Percentiles rank a stretch among this genome's conserved stretches.
These are phyloP conservation scores for Chenopodium suecicum DNA, from an alignment of 148 eudicot species.

Conservation along the genomic window DNA sequence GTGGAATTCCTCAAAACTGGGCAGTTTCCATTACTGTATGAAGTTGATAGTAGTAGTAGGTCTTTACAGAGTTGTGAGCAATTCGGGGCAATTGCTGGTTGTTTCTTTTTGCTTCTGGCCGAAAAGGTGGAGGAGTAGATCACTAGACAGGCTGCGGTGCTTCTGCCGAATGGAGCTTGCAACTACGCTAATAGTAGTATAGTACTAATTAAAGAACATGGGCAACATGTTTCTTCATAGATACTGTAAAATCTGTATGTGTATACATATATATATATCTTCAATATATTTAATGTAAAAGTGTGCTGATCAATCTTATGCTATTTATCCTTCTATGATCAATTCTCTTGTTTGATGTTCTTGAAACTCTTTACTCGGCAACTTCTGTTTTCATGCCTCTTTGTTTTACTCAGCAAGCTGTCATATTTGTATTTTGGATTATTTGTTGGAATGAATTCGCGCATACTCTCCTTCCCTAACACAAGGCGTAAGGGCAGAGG, in stretches of 20 bases:
- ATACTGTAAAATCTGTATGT: slow-evolving; percentile 27
- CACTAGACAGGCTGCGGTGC: slow-evolving; percentile 13
- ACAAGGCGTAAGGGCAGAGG: background rate
- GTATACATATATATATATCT: slow-evolving; percentile 21
- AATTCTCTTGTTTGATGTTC: background rate
- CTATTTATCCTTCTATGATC: background rate
- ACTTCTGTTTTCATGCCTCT: background rate
- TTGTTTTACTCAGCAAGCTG: background rate
- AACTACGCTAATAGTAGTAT: slow-evolving; percentile 20
- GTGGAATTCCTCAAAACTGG: slow-evolving; percentile 5
- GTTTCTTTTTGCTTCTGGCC: slow-evolving; percentile 19
- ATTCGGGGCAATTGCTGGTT: slow-evolving; percentile 23
- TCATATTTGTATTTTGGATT: background rate
- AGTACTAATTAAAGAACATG: slow-evolving; percentile 34
- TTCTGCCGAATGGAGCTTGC: slow-evolving; percentile 18
- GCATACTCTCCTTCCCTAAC: background rate
- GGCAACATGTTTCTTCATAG: slow-evolving; percentile 27
- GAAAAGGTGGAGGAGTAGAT: slow-evolving; percentile 4
- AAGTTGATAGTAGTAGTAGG: slow-evolving; percentile 18
- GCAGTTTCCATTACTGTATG: slow-evolving; percentile 11
- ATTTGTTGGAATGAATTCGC: background rate
- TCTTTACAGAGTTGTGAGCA: slow-evolving; percentile 19
- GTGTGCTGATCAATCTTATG: slow-evolving; percentile 11
- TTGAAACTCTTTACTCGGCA: background rate
- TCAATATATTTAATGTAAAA: slow-evolving; percentile 15